Evolutionary conservation across 345 rosid genomes (phyloP).

Genomic region (Mallotus nudiflorus): DNA sequence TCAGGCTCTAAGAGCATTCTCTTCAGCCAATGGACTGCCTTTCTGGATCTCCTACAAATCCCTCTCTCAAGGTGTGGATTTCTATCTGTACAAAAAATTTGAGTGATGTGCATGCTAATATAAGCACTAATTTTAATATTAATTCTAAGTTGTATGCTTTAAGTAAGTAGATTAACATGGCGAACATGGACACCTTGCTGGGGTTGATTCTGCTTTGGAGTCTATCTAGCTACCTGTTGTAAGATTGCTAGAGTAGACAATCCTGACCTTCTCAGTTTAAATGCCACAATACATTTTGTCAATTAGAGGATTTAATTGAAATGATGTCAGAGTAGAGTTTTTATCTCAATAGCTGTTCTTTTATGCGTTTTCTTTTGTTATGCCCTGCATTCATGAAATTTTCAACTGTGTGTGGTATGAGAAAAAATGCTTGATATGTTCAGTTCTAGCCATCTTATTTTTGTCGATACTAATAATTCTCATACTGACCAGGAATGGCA

Average conservation of each 20-base stretch:
- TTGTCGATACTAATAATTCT: constrained; percentile 6
- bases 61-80: constrained; percentile 80
- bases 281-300: background rate
- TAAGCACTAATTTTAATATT: background rate
- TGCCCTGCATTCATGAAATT: background rate
- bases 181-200: background rate
- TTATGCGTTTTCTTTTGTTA: background rate
- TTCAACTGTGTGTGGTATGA: background rate
- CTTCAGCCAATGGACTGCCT: constrained; percentile 99
- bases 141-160: background rate
- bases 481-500: constrained; percentile 52
- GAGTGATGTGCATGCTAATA: background rate
- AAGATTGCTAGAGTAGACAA: background rate
- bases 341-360: background rate
- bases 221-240: background rate
- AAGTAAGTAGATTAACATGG: background rate
- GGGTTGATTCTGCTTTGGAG: background rate
- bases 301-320: background rate
- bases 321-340: background rate
- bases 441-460: background rate
- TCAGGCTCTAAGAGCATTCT: constrained; percentile 88
- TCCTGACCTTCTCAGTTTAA: background rate
- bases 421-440: background rate
- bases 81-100: constrained; percentile 9
- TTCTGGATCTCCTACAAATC: constrained; percentile 89